Evolutionary conservation across 805 yeast genomes (phyloP).

Genomic region (Candida coquimbonensis): DNA sequence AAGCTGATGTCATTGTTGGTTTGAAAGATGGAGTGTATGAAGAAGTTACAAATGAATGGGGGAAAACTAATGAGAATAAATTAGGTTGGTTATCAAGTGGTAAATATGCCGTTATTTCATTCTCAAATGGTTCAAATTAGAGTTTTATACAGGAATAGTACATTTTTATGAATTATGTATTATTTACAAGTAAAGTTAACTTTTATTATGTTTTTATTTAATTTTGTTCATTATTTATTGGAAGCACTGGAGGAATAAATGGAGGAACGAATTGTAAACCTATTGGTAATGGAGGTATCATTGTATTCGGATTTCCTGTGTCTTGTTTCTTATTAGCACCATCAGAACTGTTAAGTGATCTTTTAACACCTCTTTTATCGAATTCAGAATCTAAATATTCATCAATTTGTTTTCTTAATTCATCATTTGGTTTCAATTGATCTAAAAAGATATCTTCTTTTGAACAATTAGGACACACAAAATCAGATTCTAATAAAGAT

Average conservation of each 20-base stretch:
- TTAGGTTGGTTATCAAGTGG: slow-evolving; percentile 85
- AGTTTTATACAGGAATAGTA: too few species aligned
- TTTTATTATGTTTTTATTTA: too few species aligned
- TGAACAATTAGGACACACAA: slow-evolving; percentile 84
- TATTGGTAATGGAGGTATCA: slow-evolving; percentile 7
- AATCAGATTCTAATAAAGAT: slow-evolving; percentile 70
- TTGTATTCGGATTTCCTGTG: not conserved
- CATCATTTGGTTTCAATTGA: slow-evolving; percentile 54
- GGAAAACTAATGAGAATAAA: slow-evolving; percentile 54
- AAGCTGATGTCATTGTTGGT: slow-evolving; percentile 94
- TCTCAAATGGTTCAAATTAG: slow-evolving; percentile 30
- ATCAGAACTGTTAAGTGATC: slow-evolving; percentile 12
- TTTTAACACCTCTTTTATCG: slow-evolving; percentile 25
- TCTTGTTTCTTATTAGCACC: slow-evolving; percentile 12
- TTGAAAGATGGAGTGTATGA: slow-evolving; percentile 68
- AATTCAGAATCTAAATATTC: slow-evolving; percentile 37
- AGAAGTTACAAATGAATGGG: slow-evolving; percentile 54
- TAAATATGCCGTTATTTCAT: slow-evolving; percentile 87
- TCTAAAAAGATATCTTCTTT: slow-evolving; percentile 71
- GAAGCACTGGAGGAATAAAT: slow-evolving; percentile 24
- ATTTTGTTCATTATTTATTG: slow-evolving; percentile 3
- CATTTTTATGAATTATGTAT: too few species aligned
- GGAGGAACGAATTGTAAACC: slow-evolving; percentile 21
- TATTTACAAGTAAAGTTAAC: too few species aligned
- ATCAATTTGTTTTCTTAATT: slow-evolving; percentile 47